phyloP scores from a whole-genome alignment of 2,329 filamentous ascomycete species.

The Curvularia lunata region DNA sequence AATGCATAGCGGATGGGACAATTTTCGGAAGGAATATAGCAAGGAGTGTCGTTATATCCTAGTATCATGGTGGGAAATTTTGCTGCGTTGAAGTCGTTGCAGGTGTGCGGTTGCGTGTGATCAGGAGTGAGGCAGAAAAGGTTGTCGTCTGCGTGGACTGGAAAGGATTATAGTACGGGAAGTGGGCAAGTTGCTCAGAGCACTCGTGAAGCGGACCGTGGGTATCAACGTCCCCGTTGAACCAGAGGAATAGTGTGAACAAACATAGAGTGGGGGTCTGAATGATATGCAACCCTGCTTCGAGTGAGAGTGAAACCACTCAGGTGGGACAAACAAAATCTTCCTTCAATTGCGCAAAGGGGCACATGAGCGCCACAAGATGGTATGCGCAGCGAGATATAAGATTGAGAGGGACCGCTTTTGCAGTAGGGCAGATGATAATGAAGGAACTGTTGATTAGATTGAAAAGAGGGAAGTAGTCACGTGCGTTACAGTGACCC shows the following conservation, averaged over 20 bases:
- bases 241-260: background rate
- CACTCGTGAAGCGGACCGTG: background rate
- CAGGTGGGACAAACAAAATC: background rate
- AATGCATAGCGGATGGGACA: slow-evolving; percentile 51
- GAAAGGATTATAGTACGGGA: background rate
- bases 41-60: slow-evolving; percentile 18
- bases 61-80: slow-evolving; percentile 3
- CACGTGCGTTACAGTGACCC: background rate
- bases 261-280: background rate
- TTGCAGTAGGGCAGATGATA: background rate
- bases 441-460: background rate
- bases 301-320: background rate
- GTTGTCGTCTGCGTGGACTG: background rate
- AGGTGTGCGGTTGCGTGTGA: background rate
- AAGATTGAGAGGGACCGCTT: background rate
- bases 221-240: background rate
- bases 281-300: background rate
- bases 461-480: background rate
- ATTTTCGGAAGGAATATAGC: slow-evolving; percentile 45
- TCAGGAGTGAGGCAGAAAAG: background rate
- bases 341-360: background rate
- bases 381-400: background rate
- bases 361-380: background rate
- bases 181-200: background rate
- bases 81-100: background rate